Conservation (phyloP, 2,329 filamentous ascomycete species). For the Xylariaceae sp. region DNA sequence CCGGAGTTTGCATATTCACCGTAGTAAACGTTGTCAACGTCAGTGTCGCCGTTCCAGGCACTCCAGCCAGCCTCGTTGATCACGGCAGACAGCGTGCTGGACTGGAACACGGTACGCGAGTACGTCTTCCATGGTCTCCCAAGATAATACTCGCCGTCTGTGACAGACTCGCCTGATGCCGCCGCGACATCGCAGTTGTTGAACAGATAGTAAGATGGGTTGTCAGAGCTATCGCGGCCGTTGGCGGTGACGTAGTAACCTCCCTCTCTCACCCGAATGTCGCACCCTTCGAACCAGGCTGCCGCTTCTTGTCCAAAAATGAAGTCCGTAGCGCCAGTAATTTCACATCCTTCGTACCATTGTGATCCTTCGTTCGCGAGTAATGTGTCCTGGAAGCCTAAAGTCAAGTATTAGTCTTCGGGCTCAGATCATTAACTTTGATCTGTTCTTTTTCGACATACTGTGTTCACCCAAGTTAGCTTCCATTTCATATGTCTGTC, state of each 20-base stretch:
- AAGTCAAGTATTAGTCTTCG: too few species aligned
- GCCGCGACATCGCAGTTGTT: conserved; percentile 41
- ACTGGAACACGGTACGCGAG: conserved; percentile 46
- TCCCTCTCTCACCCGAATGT: conserved; percentile 35
- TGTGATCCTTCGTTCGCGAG: conserved; percentile 44
- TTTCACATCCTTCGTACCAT: conserved; percentile 41
- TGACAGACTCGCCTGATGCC: conserved; percentile 34
- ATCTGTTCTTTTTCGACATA: too few species aligned
- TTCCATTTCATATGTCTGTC: too few species aligned
- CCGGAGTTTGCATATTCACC: conserved; percentile 59
- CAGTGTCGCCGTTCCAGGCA: conserved; percentile 49
- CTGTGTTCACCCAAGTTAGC: too few species aligned
- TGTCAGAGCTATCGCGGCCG: conserved; percentile 35
- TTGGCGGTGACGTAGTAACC: conserved; percentile 43
- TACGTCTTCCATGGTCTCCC: conserved; percentile 46
- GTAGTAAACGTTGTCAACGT: conserved; percentile 51
- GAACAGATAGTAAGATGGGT: conserved; percentile 43
- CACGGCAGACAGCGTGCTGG: conserved; percentile 47
- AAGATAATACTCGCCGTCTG: conserved; percentile 41
- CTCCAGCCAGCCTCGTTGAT: conserved; percentile 59
- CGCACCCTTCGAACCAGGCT: conserved; percentile 42
- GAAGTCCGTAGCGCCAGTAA: conserved; percentile 48
- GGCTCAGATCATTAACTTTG: too few species aligned
- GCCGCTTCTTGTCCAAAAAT: conserved; percentile 43
- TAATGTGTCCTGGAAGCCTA: conserved; percentile 45